Evolutionary conservation across 208 protist genomes (phyloP).

Genomic region (Giardia duodenalis): DNA sequence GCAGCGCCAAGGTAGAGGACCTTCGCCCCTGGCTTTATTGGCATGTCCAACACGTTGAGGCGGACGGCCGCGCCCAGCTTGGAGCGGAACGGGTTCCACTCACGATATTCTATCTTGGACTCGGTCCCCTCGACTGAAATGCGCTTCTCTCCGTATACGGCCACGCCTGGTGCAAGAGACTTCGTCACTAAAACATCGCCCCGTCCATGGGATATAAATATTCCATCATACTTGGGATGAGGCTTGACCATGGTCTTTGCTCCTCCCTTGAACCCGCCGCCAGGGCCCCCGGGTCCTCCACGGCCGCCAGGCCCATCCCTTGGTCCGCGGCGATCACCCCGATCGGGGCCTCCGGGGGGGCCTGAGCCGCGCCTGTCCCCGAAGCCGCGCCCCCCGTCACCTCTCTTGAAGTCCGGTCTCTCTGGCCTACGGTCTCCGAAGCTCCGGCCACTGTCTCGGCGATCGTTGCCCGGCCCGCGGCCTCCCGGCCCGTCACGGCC

Average conservation of each 20-base stretch:
- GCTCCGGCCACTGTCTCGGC: neutral
- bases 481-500: neutral
- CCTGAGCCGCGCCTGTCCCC: neutral
- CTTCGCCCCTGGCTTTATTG: constrained; percentile 90
- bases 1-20: constrained; percentile 97
- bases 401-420: neutral
- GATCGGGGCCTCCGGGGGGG: neutral
- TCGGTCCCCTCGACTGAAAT: constrained; percentile 63
- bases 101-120: constrained; percentile 96
- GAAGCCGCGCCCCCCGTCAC: neutral
- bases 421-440: neutral
- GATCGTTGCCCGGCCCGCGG: neutral
- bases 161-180: constrained; percentile 90
- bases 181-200: constrained; percentile 86
- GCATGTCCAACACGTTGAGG: constrained; percentile 86
- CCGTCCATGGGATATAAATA: constrained; percentile 93
- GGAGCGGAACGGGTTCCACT: constrained; percentile 99
- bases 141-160: constrained; percentile 98
- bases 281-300: neutral
- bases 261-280: constrained; percentile 33
- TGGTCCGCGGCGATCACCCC: neutral
- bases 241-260: constrained; percentile 85
- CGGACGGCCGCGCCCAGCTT: constrained; percentile 96
- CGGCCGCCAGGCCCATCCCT: neutral
- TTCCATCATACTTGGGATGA: constrained; percentile 78